Evolutionary conservation across 805 yeast genomes (phyloP).

Genomic region (Saccharomycopsis vini): DNA sequence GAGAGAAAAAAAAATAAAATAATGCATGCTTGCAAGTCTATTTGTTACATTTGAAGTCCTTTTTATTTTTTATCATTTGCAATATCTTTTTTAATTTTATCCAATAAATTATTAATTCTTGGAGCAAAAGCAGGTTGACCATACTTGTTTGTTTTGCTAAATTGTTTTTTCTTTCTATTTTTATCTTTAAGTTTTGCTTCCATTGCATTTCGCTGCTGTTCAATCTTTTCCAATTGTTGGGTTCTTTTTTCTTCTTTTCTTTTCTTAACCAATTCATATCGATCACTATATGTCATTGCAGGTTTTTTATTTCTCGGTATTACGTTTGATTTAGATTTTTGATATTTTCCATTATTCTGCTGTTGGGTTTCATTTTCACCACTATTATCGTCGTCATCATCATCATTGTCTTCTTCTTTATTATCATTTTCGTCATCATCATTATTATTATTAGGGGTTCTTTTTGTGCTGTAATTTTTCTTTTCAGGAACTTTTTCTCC

Average conservation of each 20-base stretch:
- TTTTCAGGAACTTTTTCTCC: constrained; percentile 49
- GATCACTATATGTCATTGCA: constrained; percentile 26
- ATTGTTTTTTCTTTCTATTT: constrained; percentile 35
- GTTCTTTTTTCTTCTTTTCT: constrained; percentile 32
- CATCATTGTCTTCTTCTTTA: constrained; percentile 14
- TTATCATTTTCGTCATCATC: constrained; percentile 9
- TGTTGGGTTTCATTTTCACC: not conserved
- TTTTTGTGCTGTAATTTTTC: constrained; percentile 2
- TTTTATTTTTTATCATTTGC: no score
- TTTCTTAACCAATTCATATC: constrained; percentile 38
- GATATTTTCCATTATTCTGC: no score
- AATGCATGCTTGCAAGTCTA: no score
- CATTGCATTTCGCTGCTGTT: constrained; percentile 26
- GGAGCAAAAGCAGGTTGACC: constrained; percentile 95
- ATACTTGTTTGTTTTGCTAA: constrained; percentile 47
- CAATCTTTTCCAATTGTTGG: constrained; percentile 34
- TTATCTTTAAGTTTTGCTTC: constrained; percentile 34
- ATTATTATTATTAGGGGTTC: constrained; percentile 17
- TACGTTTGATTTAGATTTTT: no score
- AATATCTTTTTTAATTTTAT: constrained; percentile 60
- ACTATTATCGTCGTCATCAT: not conserved
- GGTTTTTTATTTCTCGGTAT: no score
- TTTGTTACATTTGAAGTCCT: no score
- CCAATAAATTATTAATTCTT: constrained; percentile 66
- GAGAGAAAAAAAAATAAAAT: no score